Evolutionary conservation across 768 basidiomycete genomes (phyloP), one percentile per base, ranked within the genome.

Genomic region (Amanita rimosa): DNA sequence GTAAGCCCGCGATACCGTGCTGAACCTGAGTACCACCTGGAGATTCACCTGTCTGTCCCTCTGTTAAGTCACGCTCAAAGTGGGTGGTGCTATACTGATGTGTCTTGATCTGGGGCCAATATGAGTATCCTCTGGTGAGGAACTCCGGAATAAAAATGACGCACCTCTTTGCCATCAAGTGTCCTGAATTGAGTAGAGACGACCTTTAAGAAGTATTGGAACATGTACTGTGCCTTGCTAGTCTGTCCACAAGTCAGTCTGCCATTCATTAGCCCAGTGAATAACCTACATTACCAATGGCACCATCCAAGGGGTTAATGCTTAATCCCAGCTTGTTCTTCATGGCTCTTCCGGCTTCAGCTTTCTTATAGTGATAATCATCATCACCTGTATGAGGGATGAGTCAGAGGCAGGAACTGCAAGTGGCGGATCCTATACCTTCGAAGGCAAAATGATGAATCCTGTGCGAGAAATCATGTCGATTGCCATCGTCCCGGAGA

Each of bases 191-290:
- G 85, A 2, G 95, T 99, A 6, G 92, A 91, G 35, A 99, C 96
- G 39, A 99, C 95, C 66, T 99, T 99, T 59, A 99, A 74, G 80
- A 97, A 98, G 67, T 98, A 95, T 61, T 98, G 92, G 77, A 92
- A 96, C 91, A 96, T 93, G 63, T 90, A 95, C 55, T 91, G 78
- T 21, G 82, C 66, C 60, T 86, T 85, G 55, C 65, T 69, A 1
- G 91, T 92, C 84, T 88, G 22, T 38, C 33, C 38, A 35, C 11
- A 36, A 26, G 22, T 40, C 16, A 53, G 47, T 52, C 21, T 40
- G 42, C 26, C 9, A 17, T 10, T 14, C 13, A 39, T 26, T 39
- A 26, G 35, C 35, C 19, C 3, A 42, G 27, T 35, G 41, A 7
- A 43, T 26, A 10, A 65, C 73, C 19, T 54, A 85, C 81, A 60